Evolutionary conservation across 805 yeast genomes (phyloP).

Genomic region (Barnettozyma sp.): DNA sequence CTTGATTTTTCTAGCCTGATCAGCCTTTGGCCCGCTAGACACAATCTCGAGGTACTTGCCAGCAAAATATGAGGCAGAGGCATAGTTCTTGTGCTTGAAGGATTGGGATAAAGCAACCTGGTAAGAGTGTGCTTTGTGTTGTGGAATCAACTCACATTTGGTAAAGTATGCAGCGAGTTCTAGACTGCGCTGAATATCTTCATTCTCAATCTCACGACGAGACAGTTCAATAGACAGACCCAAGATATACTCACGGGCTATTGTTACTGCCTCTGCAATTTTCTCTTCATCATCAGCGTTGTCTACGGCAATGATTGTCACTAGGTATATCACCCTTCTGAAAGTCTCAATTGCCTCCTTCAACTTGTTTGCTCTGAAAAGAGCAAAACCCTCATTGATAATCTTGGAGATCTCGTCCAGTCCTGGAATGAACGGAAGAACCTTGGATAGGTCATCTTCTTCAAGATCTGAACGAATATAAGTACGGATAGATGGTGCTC

Average conservation of each 20-base stretch:
- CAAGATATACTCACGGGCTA: conserved; percentile 84
- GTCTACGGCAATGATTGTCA: conserved; percentile 64
- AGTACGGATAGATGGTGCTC: conserved; percentile 61
- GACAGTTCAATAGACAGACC: conserved; percentile 87
- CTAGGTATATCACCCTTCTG: conserved; percentile 71
- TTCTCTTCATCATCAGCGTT: conserved; percentile 70
- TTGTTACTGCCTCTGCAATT: conserved; percentile 60
- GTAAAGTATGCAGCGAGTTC: conserved; percentile 97
- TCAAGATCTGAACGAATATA: conserved; percentile 61
- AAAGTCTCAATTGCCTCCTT: conserved; percentile 74
- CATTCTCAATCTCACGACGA: conserved; percentile 73
- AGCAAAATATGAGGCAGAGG: conserved; percentile 87
- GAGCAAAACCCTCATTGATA: conserved; percentile 66
- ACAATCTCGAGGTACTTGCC: conserved; percentile 67
- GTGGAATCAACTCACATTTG: conserved; percentile 68
- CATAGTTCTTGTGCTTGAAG: conserved; percentile 80
- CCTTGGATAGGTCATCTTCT: conserved; percentile 40
- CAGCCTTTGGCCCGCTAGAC: conserved; percentile 73
- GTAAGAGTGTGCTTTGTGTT: conserved; percentile 80
- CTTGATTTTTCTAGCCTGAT: conserved; percentile 80
- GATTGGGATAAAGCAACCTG: conserved; percentile 95
- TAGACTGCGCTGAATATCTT: conserved; percentile 73
- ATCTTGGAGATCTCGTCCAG: conserved; percentile 54
- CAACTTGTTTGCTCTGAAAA: conserved; percentile 77
- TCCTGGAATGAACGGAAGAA: conserved; percentile 70